These are phyloP conservation scores for Piromyces finnis DNA, from an alignment of 192 early-diverging fungal species.

Conservation along the genomic window DNA sequence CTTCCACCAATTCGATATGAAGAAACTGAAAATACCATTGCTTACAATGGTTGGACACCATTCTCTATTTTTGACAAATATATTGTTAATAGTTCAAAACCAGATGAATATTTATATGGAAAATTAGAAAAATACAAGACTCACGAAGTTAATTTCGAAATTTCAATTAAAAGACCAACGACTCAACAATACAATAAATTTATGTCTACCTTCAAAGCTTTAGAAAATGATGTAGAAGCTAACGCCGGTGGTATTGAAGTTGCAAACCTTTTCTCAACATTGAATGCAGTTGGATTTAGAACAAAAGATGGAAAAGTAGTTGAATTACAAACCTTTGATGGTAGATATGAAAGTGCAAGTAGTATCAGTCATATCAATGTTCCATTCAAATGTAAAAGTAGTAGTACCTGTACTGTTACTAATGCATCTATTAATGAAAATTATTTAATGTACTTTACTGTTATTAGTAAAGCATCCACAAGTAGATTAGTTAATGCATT, in stretches of 20 bases:
- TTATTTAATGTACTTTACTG: not conserved
- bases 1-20: not conserved
- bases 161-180: not conserved
- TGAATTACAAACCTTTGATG: not conserved
- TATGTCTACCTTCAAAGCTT: not conserved
- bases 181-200: not conserved
- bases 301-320: not conserved
- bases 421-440: not conserved
- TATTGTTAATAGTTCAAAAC: not conserved
- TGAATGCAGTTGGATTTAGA: not conserved
- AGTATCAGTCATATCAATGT: not conserved
- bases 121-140: not conserved
- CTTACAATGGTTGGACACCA: not conserved
- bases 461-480: not conserved
- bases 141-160: not conserved
- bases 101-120: not conserved
- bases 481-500: not conserved
- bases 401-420: not conserved
- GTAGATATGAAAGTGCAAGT: not conserved
- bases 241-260: not conserved
- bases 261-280: not conserved
- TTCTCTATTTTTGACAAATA: not conserved
- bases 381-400: not conserved
- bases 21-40: not conserved
- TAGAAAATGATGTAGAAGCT: not conserved